Conservation (phyloP, 2,329 filamentous ascomycete species). For the Monosporascus sp. region DNA sequence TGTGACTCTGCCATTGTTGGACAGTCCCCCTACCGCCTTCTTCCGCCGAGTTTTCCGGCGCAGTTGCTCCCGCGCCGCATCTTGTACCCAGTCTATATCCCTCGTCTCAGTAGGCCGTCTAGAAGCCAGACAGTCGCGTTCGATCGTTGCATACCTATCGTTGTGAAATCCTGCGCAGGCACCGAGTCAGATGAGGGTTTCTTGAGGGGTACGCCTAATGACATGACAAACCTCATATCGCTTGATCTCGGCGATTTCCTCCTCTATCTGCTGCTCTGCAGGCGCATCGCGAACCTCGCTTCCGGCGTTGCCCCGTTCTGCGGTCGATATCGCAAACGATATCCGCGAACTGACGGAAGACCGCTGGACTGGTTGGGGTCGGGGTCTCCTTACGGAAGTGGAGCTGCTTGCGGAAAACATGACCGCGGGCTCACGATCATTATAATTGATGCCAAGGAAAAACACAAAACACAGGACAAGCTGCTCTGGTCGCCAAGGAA, state of each 20-base stretch:
- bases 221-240: constrained; percentile 68
- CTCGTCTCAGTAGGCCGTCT: constrained; percentile 26
- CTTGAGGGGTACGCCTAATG: neutral
- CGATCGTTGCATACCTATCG: constrained; percentile 57
- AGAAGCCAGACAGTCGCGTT: constrained; percentile 1
- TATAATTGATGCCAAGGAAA: neutral
- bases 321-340: constrained; percentile 60
- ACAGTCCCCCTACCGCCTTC: constrained; percentile 65
- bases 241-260: constrained; percentile 97
- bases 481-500: no score
- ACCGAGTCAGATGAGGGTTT: constrained; percentile 5
- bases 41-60: constrained; percentile 71
- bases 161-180: constrained; percentile 73
- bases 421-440: neutral
- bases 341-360: constrained; percentile 60
- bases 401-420: neutral
- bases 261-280: constrained; percentile 70
- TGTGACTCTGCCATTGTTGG: constrained; percentile 62
- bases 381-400: constrained; percentile 16
- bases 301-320: constrained; percentile 56
- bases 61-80: constrained; percentile 85
- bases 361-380: constrained; percentile 37
- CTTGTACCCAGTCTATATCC: constrained; percentile 86
- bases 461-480: no score
- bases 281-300: constrained; percentile 33